Evolutionary conservation across 2,329 filamentous ascomycete genomes (phyloP).

Genomic region (Talaromyces sp.): DNA sequence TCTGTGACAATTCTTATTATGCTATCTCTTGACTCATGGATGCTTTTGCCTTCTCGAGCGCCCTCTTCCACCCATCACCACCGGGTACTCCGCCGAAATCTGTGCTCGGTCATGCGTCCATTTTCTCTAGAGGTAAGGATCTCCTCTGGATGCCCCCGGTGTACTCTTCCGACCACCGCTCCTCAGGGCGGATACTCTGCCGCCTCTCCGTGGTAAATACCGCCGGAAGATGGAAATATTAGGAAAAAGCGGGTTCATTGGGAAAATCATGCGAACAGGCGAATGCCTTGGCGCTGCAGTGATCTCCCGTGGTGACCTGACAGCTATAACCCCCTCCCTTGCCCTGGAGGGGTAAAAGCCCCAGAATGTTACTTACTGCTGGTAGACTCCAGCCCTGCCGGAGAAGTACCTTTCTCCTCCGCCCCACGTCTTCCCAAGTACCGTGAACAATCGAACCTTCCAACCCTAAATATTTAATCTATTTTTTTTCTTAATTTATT

Average conservation of each 20-base stretch:
- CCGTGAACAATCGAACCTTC: too few relatives aligned
- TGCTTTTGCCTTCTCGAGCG: slow-evolving; percentile 1
- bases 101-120: slow-evolving; percentile 21
- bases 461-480: too few relatives aligned
- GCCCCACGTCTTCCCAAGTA: too few relatives aligned
- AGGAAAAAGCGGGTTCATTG: background rate
- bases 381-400: too few relatives aligned
- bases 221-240: background rate
- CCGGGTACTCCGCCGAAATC: slow-evolving; percentile 1
- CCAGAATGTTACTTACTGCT: too few relatives aligned
- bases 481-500: too few relatives aligned
- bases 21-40: slow-evolving; percentile 2
- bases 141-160: slow-evolving; percentile 13
- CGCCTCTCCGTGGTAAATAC: background rate
- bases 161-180: slow-evolving; percentile 10
- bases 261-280: too few relatives aligned
- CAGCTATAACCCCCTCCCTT: too few relatives aligned
- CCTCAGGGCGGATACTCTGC: background rate
- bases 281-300: slow-evolving; percentile 13
- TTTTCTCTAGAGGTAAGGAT: slow-evolving; percentile 26
- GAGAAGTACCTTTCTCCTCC: too few relatives aligned
- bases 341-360: too few relatives aligned
- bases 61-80: background rate
- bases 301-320: slow-evolving; percentile 20
- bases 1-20: background rate